Percentiles rank a stretch among this genome's conserved stretches.
Conservation (phyloP, 2,329 filamentous ascomycete genomes). For the Botryotinia narcissicola region DNA sequence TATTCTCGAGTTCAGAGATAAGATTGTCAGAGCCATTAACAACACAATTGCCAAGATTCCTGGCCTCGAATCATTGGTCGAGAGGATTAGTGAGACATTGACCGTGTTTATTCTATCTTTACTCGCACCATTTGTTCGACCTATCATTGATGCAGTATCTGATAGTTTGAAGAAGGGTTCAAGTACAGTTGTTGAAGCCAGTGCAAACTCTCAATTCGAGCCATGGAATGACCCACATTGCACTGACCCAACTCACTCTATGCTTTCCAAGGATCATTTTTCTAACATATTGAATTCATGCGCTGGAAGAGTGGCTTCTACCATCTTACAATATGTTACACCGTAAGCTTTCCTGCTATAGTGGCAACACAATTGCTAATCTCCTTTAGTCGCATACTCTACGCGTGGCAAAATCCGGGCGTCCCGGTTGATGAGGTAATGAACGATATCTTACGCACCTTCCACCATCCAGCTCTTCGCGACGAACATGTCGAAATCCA, state of each 20-base stretch:
- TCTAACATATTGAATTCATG: slow-evolving; percentile 75
- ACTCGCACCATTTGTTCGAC: slow-evolving; percentile 85
- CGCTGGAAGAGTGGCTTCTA: slow-evolving; percentile 69
- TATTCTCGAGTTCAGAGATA: slow-evolving; percentile 90
- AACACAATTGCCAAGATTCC: slow-evolving; percentile 86
- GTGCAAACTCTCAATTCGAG: slow-evolving; percentile 72
- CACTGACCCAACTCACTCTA: slow-evolving; percentile 77
- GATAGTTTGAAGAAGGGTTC: slow-evolving; percentile 84
- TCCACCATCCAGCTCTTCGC: slow-evolving; percentile 87
- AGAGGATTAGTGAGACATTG: slow-evolving; percentile 89
- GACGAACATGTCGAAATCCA: slow-evolving; percentile 77
- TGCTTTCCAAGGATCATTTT: slow-evolving; percentile 83
- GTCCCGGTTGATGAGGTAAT: slow-evolving; percentile 81
- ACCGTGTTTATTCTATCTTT: slow-evolving; percentile 90
- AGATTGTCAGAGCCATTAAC: slow-evolving; percentile 83
- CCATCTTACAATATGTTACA: slow-evolving; percentile 80
- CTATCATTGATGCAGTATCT: slow-evolving; percentile 84
- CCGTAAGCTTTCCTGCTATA: slow-evolving; percentile 57
- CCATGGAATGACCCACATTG: slow-evolving; percentile 75
- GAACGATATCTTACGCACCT: slow-evolving; percentile 74
- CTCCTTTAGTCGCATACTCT: slow-evolving; percentile 66
- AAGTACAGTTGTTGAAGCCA: slow-evolving; percentile 62
- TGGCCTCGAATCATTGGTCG: slow-evolving; percentile 79
- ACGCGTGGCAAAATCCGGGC: slow-evolving; percentile 87
- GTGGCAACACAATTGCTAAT: neutral